A percentile compares a stretch with the other conserved stretches of the same genome.
These are phyloP conservation scores for Lichina pygmaea DNA, from an alignment of 495 filamentous ascomycete genomes.

Conservation along the genomic window DNA sequence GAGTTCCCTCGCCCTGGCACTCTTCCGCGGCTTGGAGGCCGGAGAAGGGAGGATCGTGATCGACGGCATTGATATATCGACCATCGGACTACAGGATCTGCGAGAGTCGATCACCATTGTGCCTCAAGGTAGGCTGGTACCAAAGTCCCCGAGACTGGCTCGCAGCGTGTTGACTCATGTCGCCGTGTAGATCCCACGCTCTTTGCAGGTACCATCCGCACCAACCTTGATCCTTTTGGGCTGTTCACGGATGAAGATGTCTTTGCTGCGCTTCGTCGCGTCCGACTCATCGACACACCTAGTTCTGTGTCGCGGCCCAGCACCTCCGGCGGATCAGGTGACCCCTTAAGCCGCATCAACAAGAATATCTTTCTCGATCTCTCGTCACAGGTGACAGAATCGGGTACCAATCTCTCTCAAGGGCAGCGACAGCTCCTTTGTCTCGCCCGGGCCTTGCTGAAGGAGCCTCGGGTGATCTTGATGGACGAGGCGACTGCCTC, in stretches of 20 bases:
- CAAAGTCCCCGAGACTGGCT: neutral
- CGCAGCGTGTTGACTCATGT: neutral
- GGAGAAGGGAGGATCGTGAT: constrained; percentile 75
- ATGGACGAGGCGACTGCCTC: constrained; percentile 99
- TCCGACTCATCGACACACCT: constrained; percentile 54
- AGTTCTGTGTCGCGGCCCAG: constrained; percentile 17
- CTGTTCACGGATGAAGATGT: constrained; percentile 82
- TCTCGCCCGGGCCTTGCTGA: constrained; percentile 80
- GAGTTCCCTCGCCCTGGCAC: constrained; percentile 76
- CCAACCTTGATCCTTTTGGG: constrained; percentile 83
- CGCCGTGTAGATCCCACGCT: constrained; percentile 51
- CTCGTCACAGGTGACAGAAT: constrained; percentile 62
- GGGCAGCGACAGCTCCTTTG: constrained; percentile 90
- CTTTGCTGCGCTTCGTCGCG: constrained; percentile 64
- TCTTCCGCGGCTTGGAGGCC: constrained; percentile 94
- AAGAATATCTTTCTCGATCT: constrained; percentile 89
- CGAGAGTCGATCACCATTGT: constrained; percentile 92
- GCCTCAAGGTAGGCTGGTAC: constrained; percentile 29
- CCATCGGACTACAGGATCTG: constrained; percentile 73
- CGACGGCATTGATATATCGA: constrained; percentile 67
- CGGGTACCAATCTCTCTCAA: constrained; percentile 87
- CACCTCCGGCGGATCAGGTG: constrained; percentile 8
- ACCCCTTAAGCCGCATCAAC: constrained; percentile 25
- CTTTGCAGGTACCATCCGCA: constrained; percentile 86
- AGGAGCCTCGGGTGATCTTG: constrained; percentile 69